Evolutionary conservation across 169 alveolate species (phyloP).

Genomic region (Toxoplasma gondii): DNA sequence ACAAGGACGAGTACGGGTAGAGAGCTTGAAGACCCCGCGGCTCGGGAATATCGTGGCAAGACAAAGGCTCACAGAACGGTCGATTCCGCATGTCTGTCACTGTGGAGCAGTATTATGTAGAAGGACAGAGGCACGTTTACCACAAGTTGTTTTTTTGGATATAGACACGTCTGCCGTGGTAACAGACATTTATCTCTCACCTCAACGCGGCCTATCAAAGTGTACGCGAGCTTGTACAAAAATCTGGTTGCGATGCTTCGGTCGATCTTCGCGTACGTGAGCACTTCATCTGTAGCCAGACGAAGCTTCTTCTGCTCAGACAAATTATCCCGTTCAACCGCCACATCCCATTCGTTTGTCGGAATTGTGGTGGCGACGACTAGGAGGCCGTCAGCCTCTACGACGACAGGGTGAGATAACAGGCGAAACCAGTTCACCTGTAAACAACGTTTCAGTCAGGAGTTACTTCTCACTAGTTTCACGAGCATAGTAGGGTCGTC

Average conservation of each 20-base stretch:
- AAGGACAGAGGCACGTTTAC: no score
- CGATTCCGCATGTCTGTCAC: no score
- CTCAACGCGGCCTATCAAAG: conserved; percentile 1
- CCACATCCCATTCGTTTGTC: neutral
- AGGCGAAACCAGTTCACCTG: conserved; percentile 38
- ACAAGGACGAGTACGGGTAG: no score
- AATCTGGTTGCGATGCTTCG: neutral
- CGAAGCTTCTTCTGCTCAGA: neutral
- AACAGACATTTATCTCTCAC: neutral
- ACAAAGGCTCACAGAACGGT: no score
- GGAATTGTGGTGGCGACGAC: conserved; percentile 26
- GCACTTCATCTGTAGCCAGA: neutral
- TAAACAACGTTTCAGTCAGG: neutral
- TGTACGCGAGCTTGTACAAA: neutral
- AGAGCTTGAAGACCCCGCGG: no score
- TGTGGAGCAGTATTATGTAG: no score
- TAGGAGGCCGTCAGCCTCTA: conserved; percentile 27
- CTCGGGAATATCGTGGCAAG: no score
- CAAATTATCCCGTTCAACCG: conserved; percentile 7
- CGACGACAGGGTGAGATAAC: conserved; percentile 11
- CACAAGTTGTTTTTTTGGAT: no score
- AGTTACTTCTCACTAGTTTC: no score
- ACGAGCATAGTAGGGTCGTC: no score
- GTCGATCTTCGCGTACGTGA: neutral
- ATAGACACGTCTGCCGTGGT: no score